Evolutionary conservation across 345 rosid species (phyloP).

Genomic region (Boechera divaricarpa): DNA sequence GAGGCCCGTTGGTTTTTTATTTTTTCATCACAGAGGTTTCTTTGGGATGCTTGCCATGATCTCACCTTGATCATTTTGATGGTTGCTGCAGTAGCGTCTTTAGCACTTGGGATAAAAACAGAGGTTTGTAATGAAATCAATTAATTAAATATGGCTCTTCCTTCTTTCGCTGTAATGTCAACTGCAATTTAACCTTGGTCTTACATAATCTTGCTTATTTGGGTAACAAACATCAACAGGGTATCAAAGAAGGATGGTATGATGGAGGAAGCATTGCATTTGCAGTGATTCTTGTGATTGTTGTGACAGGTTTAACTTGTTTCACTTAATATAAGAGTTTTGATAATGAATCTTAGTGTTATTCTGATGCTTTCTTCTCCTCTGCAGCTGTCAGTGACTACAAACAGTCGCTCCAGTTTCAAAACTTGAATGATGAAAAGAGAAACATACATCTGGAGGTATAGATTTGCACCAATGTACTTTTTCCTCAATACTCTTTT

Average conservation of each 20-base stretch:
- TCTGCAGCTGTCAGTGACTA: constrained; percentile 93
- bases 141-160: neutral
- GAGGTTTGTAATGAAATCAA: constrained; percentile 62
- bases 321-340: constrained; percentile 3
- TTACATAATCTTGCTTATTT: neutral
- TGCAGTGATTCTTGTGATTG: constrained; percentile 89
- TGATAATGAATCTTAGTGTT: neutral
- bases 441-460: constrained; percentile 95
- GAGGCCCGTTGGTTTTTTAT: constrained; percentile 1
- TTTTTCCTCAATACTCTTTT: neutral
- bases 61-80: constrained; percentile 87
- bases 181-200: neutral
- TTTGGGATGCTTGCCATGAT: constrained; percentile 89
- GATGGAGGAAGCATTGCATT: constrained; percentile 99
- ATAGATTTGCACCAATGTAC: constrained; percentile 31
- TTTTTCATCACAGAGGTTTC: constrained; percentile 59
- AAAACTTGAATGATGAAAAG: constrained; percentile 91
- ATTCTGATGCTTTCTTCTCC: constrained; percentile 16
- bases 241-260: constrained; percentile 93
- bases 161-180: constrained; percentile 4
- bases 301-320: constrained; percentile 74
- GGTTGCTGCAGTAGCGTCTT: constrained; percentile 86
- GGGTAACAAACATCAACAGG: constrained; percentile 51
- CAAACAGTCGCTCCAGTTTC: constrained; percentile 97
- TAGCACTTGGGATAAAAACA: constrained; percentile 91